A percentile compares a stretch with the other conserved stretches of the same genome.
These are phyloP conservation scores for Podila clonocystis DNA, from an alignment of 192 early-diverging fungal species.

Conservation along the genomic window DNA sequence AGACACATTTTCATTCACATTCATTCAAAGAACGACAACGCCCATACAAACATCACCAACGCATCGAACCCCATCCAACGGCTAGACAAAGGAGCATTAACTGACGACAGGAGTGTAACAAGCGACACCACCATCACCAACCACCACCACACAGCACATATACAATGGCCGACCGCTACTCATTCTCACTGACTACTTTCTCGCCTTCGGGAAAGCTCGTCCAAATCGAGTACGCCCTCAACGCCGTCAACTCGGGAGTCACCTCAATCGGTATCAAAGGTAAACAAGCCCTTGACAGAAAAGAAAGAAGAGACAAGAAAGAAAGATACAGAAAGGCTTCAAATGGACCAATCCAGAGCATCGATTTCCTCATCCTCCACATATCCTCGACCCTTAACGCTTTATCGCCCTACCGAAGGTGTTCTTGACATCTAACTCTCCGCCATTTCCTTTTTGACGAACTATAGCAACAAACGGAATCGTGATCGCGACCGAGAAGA, in stretches of 20 bases:
- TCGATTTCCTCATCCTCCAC: neutral
- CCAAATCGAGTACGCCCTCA: constrained; percentile 99
- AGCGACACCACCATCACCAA: neutral
- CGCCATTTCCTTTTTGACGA: neutral
- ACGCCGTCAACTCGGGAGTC: constrained; percentile 73
- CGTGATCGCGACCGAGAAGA: constrained; percentile 99
- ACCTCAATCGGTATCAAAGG: constrained; percentile 54
- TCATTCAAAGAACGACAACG: neutral
- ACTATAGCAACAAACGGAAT: constrained; percentile 90
- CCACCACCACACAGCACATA: neutral
- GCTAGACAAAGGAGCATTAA: neutral
- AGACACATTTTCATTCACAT: neutral
- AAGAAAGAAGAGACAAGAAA: neutral
- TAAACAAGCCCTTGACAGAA: constrained; percentile 1
- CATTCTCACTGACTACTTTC: constrained; percentile 99
- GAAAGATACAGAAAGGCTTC: neutral
- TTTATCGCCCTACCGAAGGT: neutral
- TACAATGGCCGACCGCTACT: constrained; percentile 50
- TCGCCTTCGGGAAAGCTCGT: constrained; percentile 98
- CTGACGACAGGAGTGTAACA: neutral
- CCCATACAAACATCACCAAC: neutral
- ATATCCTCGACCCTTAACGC: neutral
- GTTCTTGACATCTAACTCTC: neutral
- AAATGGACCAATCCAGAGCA: neutral
- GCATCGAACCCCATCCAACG: too few relatives aligned